Conservation (phyloP, 106 monocot genomes). For the Triglochin maritima region DNA sequence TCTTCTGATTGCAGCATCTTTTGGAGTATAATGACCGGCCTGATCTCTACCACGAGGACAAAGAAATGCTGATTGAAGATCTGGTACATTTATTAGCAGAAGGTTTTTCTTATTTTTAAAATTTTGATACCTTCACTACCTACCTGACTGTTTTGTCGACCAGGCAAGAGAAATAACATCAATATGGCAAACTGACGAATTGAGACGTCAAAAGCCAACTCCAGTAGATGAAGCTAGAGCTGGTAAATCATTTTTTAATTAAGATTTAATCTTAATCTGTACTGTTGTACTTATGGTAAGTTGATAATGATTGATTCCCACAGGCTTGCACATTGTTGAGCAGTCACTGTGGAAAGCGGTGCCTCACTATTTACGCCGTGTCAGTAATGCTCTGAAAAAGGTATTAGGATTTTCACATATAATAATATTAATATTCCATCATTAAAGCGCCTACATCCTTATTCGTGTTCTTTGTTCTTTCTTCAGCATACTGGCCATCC, state of each 20-base stretch:
- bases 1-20: conserved; percentile 51
- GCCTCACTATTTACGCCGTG: conserved; percentile 89
- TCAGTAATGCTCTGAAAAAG: conserved; percentile 83
- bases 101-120: neutral
- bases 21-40: conserved; percentile 80
- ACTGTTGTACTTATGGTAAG: neutral
- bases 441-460: neutral
- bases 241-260: conserved; percentile 23
- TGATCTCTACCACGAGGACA: conserved; percentile 82
- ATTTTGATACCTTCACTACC: neutral
- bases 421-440: neutral
- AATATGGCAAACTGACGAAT: conserved; percentile 92
- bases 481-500: conserved; percentile 73
- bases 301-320: neutral
- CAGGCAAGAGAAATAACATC: conserved; percentile 87
- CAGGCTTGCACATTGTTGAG: conserved; percentile 90
- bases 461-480: conserved; percentile 5
- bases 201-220: conserved; percentile 88
- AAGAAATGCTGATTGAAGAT: conserved; percentile 79
- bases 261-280: neutral
- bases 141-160: neutral
- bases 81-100: conserved; percentile 38
- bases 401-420: conserved; percentile 12
- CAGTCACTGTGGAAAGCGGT: conserved; percentile 92
- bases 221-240: conserved; percentile 97